Evolutionary conservation across 2,329 filamentous ascomycete genomes (phyloP).

Genomic region (Colletotrichum eleusines): DNA sequence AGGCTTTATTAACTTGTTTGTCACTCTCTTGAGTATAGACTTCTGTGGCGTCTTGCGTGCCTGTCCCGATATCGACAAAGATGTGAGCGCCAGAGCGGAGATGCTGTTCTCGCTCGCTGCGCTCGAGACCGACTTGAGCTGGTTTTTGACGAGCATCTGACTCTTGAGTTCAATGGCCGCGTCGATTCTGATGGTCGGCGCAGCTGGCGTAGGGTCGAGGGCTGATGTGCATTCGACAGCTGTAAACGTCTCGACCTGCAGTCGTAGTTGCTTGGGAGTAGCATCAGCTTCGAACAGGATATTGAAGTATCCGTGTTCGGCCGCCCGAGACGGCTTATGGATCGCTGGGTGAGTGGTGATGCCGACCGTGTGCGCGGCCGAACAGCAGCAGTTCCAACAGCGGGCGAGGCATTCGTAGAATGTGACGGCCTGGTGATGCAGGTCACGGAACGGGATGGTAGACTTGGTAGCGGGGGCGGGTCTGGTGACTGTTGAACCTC

Average conservation of each 20-base stretch:
- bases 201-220: not conserved
- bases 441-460: not conserved
- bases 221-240: no score
- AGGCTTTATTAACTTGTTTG: not conserved
- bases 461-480: not conserved
- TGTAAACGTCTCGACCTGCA: not conserved
- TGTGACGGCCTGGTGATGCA: not conserved
- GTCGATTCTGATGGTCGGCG: not conserved
- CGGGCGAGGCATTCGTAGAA: slow-evolving; percentile 18
- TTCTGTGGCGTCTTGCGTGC: not conserved
- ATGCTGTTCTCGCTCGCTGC: not conserved
- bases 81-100: not conserved
- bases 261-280: not conserved
- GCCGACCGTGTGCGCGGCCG: slow-evolving; percentile 9
- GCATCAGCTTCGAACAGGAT: not conserved
- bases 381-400: slow-evolving; percentile 17
- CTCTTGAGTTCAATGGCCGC: not conserved
- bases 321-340: not conserved
- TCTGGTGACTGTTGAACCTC: not conserved
- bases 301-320: not conserved
- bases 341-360: not conserved
- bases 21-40: not conserved
- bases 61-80: not conserved
- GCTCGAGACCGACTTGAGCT: not conserved
- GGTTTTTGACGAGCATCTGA: not conserved